Conservation (phyloP, 768 basidiomycete species). For the Suillus occidentalis region DNA sequence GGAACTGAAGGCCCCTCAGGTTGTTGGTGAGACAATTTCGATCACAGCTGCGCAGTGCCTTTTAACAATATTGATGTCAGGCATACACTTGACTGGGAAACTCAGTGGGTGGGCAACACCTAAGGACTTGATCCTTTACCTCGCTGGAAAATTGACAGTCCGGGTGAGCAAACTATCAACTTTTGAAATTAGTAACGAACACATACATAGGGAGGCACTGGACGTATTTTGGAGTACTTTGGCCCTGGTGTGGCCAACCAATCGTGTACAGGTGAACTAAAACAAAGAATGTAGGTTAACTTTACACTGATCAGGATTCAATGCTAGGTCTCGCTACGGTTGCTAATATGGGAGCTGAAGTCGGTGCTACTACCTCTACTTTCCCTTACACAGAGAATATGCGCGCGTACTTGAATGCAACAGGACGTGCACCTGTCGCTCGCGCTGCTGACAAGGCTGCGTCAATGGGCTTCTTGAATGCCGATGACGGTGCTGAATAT, state of each 20-base stretch:
- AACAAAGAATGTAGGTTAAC: not conserved
- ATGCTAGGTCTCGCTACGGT: slow-evolving; percentile 83
- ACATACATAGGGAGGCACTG: slow-evolving; percentile 80
- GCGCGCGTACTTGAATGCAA: slow-evolving; percentile 87
- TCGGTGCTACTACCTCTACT: slow-evolving; percentile 98
- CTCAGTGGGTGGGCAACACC: slow-evolving; percentile 91
- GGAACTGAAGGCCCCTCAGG: slow-evolving; percentile 91
- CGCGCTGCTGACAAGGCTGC: slow-evolving; percentile 85
- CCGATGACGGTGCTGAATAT: slow-evolving; percentile 89
- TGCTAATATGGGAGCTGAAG: slow-evolving; percentile 99
- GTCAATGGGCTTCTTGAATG: slow-evolving; percentile 67
- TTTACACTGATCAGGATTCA: slow-evolving; percentile 3
- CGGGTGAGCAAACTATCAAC: slow-evolving; percentile 51
- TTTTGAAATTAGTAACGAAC: slow-evolving; percentile 3
- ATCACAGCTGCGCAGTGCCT: not conserved
- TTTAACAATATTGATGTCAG: slow-evolving; percentile 36
- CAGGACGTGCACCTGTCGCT: slow-evolving; percentile 84
- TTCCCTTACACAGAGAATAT: slow-evolving; percentile 95
- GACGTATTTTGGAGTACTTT: slow-evolving; percentile 94
- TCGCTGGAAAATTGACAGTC: slow-evolving; percentile 93
- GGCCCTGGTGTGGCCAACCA: slow-evolving; percentile 87
- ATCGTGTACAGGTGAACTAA: slow-evolving; percentile 80
- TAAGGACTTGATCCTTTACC: slow-evolving; percentile 93
- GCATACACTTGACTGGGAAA: slow-evolving; percentile 85
- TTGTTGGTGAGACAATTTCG: slow-evolving; percentile 56